phyloP scores from a whole-genome alignment of 1,139 yeast genomes.

The Yamadazyma kanchanaburiensis region DNA sequence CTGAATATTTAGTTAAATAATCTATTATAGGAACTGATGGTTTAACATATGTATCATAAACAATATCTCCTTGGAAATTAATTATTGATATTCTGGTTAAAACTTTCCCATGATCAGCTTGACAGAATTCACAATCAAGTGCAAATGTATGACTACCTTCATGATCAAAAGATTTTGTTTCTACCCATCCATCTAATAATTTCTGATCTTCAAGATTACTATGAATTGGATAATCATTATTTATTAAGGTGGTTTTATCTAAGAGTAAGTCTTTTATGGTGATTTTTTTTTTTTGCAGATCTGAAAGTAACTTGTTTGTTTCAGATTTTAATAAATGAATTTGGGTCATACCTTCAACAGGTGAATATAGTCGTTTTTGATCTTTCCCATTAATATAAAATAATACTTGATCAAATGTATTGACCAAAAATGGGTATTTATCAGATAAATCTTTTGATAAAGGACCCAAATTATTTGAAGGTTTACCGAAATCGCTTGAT shows the following conservation, averaged over 20 bases:
- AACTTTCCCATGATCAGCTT: conserved; percentile 56
- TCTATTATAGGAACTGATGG: conserved; percentile 74
- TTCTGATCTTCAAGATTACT: conserved; percentile 6
- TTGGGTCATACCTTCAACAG: no score
- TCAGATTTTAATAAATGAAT: no score
- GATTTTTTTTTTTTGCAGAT: conserved; percentile 35
- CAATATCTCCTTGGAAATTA: conserved; percentile 54
- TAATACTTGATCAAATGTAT: conserved; percentile 32
- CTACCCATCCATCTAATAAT: conserved; percentile 46
- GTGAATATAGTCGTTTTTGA: no score
- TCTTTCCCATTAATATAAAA: no score
- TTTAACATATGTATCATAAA: conserved; percentile 72
- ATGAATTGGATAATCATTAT: conserved; percentile 62
- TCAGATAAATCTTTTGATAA: conserved; percentile 3
- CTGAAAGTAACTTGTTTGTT: no score
- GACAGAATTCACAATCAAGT: conserved; percentile 92
- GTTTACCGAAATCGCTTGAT: conserved; percentile 25
- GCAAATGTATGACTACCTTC: conserved; percentile 67
- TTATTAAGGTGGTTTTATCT: conserved; percentile 40
- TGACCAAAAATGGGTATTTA: conserved; percentile 9
- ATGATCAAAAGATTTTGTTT: conserved; percentile 51
- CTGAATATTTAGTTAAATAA: conserved; percentile 80
- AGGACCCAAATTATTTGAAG: background rate
- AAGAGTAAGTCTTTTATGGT: conserved; percentile 54
- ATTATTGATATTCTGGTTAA: conserved; percentile 77